A percentile compares a stretch with the other conserved stretches of the same genome.
Evolutionary conservation across 2,329 filamentous ascomycete genomes (phyloP).

Genomic region (Trichoderma koningii): DNA sequence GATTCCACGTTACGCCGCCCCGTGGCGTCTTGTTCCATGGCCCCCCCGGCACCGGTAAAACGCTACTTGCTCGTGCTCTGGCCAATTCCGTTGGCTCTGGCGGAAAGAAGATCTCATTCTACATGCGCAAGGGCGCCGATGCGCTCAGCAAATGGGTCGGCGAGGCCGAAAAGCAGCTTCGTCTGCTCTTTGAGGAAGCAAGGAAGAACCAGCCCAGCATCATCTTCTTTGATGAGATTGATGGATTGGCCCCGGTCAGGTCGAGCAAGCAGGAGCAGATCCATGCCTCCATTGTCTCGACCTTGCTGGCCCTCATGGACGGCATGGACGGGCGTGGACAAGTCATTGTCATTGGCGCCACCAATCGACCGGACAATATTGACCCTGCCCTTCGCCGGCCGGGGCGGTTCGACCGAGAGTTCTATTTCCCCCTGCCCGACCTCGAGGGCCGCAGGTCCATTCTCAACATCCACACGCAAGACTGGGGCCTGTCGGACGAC

Average conservation of each 20-base stretch:
- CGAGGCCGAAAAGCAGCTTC: conserved; percentile 92
- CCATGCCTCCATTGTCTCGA: conserved; percentile 95
- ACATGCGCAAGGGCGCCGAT: conserved; percentile 99
- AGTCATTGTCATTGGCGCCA: conserved; percentile 98
- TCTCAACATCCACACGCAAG: conserved; percentile 91
- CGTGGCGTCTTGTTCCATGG: conserved; percentile 96
- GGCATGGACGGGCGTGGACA: conserved; percentile 98
- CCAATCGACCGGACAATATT: conserved; percentile 93
- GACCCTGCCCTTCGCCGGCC: conserved; percentile 93
- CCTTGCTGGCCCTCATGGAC: conserved; percentile 91
- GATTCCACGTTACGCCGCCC: conserved; percentile 90
- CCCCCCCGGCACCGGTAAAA: conserved; percentile 96
- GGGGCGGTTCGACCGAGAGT: conserved; percentile 94
- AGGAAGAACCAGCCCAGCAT: conserved; percentile 96
- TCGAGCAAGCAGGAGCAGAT: conserved; percentile 99
- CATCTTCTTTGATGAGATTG: conserved; percentile 99
- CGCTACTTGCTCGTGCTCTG: conserved; percentile 87
- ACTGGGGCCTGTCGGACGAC: conserved; percentile 77
- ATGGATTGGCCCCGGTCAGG: conserved; percentile 90
- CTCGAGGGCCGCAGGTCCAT: conserved; percentile 79
- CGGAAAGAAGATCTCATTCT: conserved; percentile 94
- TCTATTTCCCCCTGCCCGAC: conserved; percentile 94
- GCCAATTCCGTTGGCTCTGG: conserved; percentile 88
- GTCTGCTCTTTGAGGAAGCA: conserved; percentile 92
- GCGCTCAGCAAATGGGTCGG: conserved; percentile 98